Conservation (phyloP, 768 basidiomycete genomes). For the Rhodotorula paludigena region DNA sequence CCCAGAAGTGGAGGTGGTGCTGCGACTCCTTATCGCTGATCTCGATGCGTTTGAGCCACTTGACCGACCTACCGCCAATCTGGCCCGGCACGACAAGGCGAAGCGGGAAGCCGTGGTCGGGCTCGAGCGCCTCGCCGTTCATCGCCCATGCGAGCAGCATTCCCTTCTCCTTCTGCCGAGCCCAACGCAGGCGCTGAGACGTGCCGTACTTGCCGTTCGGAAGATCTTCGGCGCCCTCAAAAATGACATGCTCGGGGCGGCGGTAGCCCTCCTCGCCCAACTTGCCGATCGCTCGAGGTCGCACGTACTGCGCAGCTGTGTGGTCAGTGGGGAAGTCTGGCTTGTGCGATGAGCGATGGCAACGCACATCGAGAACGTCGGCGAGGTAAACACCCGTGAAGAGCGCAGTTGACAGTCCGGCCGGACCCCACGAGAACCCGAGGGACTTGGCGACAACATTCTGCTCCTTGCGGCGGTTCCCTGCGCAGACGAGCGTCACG, state of each 20-base stretch:
- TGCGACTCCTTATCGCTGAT: constrained; percentile 55
- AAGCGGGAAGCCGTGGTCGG: constrained; percentile 65
- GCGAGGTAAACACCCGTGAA: constrained; percentile 60
- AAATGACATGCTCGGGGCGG: constrained; percentile 54
- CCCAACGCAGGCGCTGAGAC: constrained; percentile 53
- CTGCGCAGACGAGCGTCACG: constrained; percentile 61
- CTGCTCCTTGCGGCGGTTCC: constrained; percentile 64
- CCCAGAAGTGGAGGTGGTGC: constrained; percentile 53
- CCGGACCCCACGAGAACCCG: constrained; percentile 42
- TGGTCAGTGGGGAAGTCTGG: too few species aligned
- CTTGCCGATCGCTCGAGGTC: constrained; percentile 44
- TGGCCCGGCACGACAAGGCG: constrained; percentile 61
- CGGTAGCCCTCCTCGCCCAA: constrained; percentile 42
- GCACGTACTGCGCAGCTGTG: constrained; percentile 49
- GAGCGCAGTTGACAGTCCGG: constrained; percentile 53
- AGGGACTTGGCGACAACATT: constrained; percentile 51
- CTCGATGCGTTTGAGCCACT: constrained; percentile 61
- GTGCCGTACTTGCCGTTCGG: constrained; percentile 64
- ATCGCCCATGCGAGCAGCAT: constrained; percentile 59
- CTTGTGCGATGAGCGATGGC: too few species aligned
- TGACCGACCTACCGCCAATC: constrained; percentile 53
- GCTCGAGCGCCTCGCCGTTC: constrained; percentile 58
- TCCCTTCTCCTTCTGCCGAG: constrained; percentile 51
- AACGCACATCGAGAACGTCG: constrained; percentile 58
- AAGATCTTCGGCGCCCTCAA: constrained; percentile 58